These are phyloP conservation scores for Trichosanthes truncata DNA, from an alignment of 306 rosid genomes.

Conservation along the genomic window DNA sequence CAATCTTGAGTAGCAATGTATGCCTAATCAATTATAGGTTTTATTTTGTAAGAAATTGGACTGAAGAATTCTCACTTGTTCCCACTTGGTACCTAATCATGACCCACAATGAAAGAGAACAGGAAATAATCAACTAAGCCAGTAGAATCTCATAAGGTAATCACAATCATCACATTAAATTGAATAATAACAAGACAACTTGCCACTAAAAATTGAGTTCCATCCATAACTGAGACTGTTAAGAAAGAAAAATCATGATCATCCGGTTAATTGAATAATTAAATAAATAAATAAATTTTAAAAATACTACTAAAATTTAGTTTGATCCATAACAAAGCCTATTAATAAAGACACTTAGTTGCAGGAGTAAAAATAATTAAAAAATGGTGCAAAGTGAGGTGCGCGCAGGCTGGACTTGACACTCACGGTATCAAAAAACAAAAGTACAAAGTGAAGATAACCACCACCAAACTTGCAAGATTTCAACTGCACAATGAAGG, in stretches of 20 bases:
- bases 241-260: not conserved
- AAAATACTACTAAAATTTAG: not conserved
- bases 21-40: not conserved
- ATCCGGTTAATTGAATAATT: not conserved
- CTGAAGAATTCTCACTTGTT: not conserved
- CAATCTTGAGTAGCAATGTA: not conserved
- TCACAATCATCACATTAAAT: not conserved
- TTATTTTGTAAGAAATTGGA: not conserved
- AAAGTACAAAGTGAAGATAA: not conserved
- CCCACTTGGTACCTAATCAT: not conserved
- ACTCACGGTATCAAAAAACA: too few species aligned
- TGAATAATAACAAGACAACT: not conserved
- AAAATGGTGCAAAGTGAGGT: not conserved
- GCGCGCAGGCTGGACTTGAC: too few species aligned
- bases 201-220: not conserved
- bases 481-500: constrained; percentile 1
- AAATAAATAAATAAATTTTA: too few species aligned
- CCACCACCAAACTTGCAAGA: not conserved
- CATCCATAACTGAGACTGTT: not conserved
- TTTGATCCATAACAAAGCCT: not conserved
- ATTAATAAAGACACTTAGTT: not conserved
- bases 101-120: not conserved
- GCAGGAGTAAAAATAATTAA: not conserved
- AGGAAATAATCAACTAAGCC: not conserved
- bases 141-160: not conserved